Evolutionary conservation across 768 basidiomycete species (phyloP).

Genomic region (Sporobolomyces pararoseus): DNA sequence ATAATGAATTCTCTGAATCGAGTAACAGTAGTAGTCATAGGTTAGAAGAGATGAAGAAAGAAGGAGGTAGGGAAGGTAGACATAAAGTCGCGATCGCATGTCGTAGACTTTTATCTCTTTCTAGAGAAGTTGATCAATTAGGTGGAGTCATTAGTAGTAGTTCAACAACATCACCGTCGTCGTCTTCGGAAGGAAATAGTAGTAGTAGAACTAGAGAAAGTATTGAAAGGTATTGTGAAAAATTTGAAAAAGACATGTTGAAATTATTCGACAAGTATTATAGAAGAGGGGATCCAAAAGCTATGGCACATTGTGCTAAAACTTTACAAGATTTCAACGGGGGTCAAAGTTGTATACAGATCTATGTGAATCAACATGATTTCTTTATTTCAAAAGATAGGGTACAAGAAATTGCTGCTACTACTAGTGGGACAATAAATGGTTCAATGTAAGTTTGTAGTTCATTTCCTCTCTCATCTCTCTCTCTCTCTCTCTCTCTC

Average conservation of each 20-base stretch:
- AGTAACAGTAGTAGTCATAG: constrained; percentile 45
- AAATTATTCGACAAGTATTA: constrained; percentile 93
- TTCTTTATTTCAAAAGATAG: constrained; percentile 89
- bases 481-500: not conserved
- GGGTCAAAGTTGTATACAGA: constrained; percentile 90
- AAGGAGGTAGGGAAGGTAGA: constrained; percentile 76
- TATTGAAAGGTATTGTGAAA: constrained; percentile 96
- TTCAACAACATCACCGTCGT: too few species aligned
- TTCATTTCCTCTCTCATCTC: constrained; percentile 8
- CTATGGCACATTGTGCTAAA: constrained; percentile 99
- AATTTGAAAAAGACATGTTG: constrained; percentile 97
- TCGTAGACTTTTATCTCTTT: constrained; percentile 76
- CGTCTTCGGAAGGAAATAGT: not conserved
- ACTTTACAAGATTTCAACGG: constrained; percentile 97
- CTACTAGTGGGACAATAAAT: constrained; percentile 50
- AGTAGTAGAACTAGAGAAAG: constrained; percentile 65
- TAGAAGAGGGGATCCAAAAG: constrained; percentile 92
- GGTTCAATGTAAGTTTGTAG: constrained; percentile 48
- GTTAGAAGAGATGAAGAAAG: constrained; percentile 73
- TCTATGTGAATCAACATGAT: constrained; percentile 98
- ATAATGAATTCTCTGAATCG: constrained; percentile 71
- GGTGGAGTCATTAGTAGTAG: constrained; percentile 75
- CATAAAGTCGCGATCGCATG: constrained; percentile 82
- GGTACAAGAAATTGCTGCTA: constrained; percentile 56
- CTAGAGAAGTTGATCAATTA: constrained; percentile 81